A percentile compares a stretch with the other conserved stretches of the same genome.
phyloP scores from a whole-genome alignment of 352 stramenopile species.

The Pythium coloratum region DNA sequence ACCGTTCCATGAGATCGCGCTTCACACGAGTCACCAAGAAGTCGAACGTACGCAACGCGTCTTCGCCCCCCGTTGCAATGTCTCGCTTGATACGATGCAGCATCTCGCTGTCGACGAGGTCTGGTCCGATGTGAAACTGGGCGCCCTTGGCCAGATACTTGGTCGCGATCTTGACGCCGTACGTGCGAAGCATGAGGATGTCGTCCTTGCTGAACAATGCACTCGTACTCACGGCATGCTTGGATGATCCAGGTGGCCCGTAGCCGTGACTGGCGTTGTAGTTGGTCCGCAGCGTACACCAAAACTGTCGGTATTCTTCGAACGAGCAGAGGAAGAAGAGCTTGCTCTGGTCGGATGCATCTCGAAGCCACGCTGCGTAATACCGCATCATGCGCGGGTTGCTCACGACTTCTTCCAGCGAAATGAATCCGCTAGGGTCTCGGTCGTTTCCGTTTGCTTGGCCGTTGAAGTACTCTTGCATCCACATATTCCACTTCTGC shows the following conservation, averaged over 20 bases:
- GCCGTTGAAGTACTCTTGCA: slow-evolving; percentile 35
- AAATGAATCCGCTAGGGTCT: slow-evolving; percentile 28
- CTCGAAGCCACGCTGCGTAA: slow-evolving; percentile 40
- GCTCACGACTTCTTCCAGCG: slow-evolving; percentile 42
- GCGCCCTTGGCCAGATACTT: slow-evolving; percentile 81
- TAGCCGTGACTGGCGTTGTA: slow-evolving; percentile 22
- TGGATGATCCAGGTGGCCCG: slow-evolving; percentile 12
- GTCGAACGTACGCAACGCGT: slow-evolving; percentile 81
- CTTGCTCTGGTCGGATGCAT: slow-evolving; percentile 39
- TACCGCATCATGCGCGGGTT: slow-evolving; percentile 54
- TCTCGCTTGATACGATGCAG: slow-evolving; percentile 76
- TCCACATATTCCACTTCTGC: slow-evolving; percentile 64
- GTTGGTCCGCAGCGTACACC: slow-evolving; percentile 33
- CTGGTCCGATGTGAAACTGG: slow-evolving; percentile 76
- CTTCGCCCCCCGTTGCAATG: slow-evolving; percentile 72
- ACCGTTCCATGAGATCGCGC: slow-evolving; percentile 75
- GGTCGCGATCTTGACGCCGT: slow-evolving; percentile 85
- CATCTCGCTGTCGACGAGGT: slow-evolving; percentile 60
- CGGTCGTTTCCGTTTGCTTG: slow-evolving; percentile 23
- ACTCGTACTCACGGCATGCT: slow-evolving; percentile 25
- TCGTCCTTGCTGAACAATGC: slow-evolving; percentile 79
- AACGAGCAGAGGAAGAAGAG: slow-evolving; percentile 47
- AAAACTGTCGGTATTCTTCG: slow-evolving; percentile 44
- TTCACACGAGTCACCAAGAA: slow-evolving; percentile 75
- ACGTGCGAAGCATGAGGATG: slow-evolving; percentile 79